Evolutionary conservation across 306 rosid species (phyloP), one percentile per base, ranked within the genome.

Genomic region (Corylus americana): DNA sequence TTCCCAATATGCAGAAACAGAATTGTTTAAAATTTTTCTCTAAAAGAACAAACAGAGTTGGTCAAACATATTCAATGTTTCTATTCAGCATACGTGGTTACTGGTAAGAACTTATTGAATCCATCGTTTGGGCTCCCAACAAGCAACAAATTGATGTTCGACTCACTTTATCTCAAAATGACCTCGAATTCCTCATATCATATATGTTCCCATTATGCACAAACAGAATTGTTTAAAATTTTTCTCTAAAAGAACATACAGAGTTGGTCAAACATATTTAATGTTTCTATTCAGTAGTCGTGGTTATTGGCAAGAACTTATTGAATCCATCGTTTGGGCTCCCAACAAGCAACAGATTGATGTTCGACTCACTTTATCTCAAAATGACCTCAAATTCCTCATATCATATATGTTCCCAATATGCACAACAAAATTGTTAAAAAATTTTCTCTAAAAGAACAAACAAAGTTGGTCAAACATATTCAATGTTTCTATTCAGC

Each of bases 361-460:
- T 2, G 3, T 31, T 63, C 31, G 7, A 31, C 70, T 31, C 45
- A 12, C 20, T 14, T 7, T 12, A 25, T 31, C 11, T 63, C 11
- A 63, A 63, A 62, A 63, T 29, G 37, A 63, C 45, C 42, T 16
- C n/a, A 63, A 12, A 25, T 63, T 63, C 70, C 70, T 63, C 70
- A 31, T 63, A 63, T 63, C 70, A 63, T 12, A 39, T 12, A 27
- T 59, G 27, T 58, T 58, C 35, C 64, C 64, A 31, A 29, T 37
- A 12, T 0, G 45, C 44, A 4, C 17, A 62, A 62, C 3, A 62
- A 7, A 62, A 29, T 29, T 27, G 8, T 35, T 55, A 5, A 55
- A 55, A 7, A 5, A 1, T n/a, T n/a, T 55, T 8, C 44, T 39
- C 44, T 5, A 39, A 39, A 3, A 39, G 44, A 39, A 39, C 45